Percentiles rank a stretch among this genome's conserved stretches.
Evolutionary conservation across 2,329 filamentous ascomycete genomes (phyloP).

Genomic region (Neurospora crassa): DNA sequence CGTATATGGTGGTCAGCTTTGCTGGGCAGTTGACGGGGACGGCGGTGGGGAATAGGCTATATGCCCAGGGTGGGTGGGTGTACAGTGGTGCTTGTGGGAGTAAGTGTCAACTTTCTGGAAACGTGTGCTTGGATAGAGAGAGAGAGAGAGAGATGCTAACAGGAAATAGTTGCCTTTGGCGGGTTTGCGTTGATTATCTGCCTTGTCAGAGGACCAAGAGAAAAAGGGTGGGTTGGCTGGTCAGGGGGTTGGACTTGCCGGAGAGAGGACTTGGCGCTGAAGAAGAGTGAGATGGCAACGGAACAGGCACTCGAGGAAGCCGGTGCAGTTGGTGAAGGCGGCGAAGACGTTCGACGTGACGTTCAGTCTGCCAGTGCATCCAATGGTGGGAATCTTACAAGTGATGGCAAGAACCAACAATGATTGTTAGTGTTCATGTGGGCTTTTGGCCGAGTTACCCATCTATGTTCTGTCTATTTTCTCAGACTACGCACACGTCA

Average conservation of each 20-base stretch:
- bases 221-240: slow-evolving; percentile 34
- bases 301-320: slow-evolving; percentile 5
- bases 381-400: too few species aligned
- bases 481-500: too few species aligned
- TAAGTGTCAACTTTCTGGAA: slow-evolving; percentile 15
- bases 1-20: slow-evolving; percentile 71
- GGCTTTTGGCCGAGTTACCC: too few species aligned
- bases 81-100: slow-evolving; percentile 34
- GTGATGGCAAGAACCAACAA: too few species aligned
- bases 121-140: background rate
- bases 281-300: slow-evolving; percentile 3
- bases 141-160: background rate
- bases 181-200: slow-evolving; percentile 27
- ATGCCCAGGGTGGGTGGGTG: slow-evolving; percentile 41
- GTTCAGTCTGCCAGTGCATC: too few species aligned
- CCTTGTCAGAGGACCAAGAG: slow-evolving; percentile 28
- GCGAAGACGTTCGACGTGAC: too few species aligned
- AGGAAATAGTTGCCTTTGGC: slow-evolving; percentile 26
- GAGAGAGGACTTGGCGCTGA: slow-evolving; percentile 15
- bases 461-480: too few species aligned
- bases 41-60: slow-evolving; percentile 44
- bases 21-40: slow-evolving; percentile 67
- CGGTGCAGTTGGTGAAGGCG: background rate
- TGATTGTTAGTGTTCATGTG: too few species aligned
- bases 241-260: slow-evolving; percentile 30